Evolutionary conservation across 129 eudicot species (phyloP).

Genomic region (Scalesia atractyloides): DNA sequence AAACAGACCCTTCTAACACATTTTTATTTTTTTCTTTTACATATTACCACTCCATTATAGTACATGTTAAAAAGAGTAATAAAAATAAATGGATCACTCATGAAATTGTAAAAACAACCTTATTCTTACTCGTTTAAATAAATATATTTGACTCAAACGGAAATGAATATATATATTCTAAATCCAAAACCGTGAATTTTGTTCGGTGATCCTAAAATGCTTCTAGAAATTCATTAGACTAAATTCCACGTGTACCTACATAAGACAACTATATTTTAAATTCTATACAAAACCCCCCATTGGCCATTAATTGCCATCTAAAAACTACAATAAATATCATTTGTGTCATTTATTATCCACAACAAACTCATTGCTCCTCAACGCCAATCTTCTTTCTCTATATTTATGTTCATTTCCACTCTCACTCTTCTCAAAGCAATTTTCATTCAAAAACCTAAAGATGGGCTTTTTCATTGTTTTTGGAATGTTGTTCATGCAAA

Average conservation of each 20-base stretch:
- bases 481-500: constrained; percentile 27
- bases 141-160: too few species aligned
- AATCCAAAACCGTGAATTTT: too few species aligned
- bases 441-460: not conserved
- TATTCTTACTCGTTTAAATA: too few species aligned
- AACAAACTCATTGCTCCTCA: constrained; percentile 35
- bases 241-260: not conserved
- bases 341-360: constrained; percentile 23
- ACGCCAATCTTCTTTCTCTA: constrained; percentile 28
- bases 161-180: too few species aligned
- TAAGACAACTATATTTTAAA: not conserved
- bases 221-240: too few species aligned
- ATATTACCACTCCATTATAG: too few species aligned
- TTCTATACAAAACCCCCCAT: constrained; percentile 2
- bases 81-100: too few species aligned
- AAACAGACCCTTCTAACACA: not conserved
- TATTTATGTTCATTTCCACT: constrained; percentile 29
- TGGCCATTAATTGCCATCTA: constrained; percentile 26
- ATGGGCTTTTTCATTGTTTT: constrained; percentile 23
- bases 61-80: too few species aligned
- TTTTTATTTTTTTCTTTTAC: too few species aligned
- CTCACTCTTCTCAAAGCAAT: constrained; percentile 30
- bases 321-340: constrained; percentile 17
- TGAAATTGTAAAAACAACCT: too few species aligned
- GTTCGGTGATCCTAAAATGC: too few species aligned